A percentile compares a stretch with the other conserved stretches of the same genome.
Evolutionary conservation across 2,329 filamentous ascomycete species (phyloP).

Genomic region (Trematosphaeria pertusa): DNA sequence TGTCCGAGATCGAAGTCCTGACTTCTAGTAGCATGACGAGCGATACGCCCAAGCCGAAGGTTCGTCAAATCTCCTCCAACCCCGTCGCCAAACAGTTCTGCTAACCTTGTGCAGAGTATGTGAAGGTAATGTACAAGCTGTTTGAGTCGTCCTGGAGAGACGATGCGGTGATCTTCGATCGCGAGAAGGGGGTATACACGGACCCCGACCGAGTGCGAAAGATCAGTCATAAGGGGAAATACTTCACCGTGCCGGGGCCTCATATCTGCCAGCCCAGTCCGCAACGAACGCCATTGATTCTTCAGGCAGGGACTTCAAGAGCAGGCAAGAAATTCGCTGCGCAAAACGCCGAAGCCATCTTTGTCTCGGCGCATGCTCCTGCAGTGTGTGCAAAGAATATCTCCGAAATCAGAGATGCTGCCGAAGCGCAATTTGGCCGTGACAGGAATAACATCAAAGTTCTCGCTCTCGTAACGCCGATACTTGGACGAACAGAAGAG

Average conservation of each 20-base stretch:
- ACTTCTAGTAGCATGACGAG: conserved; percentile 64
- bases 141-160: conserved; percentile 72
- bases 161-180: conserved; percentile 69
- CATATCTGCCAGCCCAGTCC: conserved; percentile 69
- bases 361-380: conserved; percentile 71
- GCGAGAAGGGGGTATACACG: conserved; percentile 66
- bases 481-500: conserved; percentile 70
- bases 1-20: conserved; percentile 61
- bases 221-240: conserved; percentile 73
- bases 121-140: conserved; percentile 73
- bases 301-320: conserved; percentile 73
- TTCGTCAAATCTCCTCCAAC: no score
- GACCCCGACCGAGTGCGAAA: conserved; percentile 64
- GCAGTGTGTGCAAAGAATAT: conserved; percentile 67
- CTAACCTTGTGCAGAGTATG: no score
- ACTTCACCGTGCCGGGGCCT: conserved; percentile 70
- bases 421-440: conserved; percentile 60
- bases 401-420: conserved; percentile 66
- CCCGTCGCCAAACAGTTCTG: no score
- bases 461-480: conserved; percentile 69
- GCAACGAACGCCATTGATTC: conserved; percentile 71
- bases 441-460: conserved; percentile 71
- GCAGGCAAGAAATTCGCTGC: conserved; percentile 72
- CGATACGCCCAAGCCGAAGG: conserved; percentile 72
- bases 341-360: conserved; percentile 74